Percentiles rank a stretch among this genome's conserved stretches.
Conservation (phyloP, 345 rosid genomes). For the Camelina laxa region DNA sequence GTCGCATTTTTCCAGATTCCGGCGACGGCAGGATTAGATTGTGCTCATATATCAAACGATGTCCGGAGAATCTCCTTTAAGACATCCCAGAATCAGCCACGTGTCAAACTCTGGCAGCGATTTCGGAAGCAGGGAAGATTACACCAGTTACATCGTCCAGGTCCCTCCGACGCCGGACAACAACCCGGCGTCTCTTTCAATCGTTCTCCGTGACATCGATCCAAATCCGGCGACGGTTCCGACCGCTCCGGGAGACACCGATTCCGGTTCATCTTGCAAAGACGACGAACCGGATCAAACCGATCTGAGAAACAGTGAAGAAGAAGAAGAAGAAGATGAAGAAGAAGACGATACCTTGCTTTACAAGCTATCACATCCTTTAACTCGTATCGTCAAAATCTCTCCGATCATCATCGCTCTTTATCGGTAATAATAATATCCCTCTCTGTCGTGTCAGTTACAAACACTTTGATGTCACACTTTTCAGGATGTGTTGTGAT, state of each 20-base stretch:
- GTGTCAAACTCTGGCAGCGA: slow-evolving; percentile 55
- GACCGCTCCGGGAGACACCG: slow-evolving; percentile 28
- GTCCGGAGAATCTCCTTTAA: slow-evolving; percentile 44
- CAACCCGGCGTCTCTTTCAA: slow-evolving; percentile 46
- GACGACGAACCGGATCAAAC: slow-evolving; percentile 32
- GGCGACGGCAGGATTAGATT: slow-evolving; percentile 1
- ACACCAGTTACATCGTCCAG: slow-evolving; percentile 52
- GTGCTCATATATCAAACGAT: slow-evolving; percentile 31
- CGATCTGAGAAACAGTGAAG: slow-evolving; percentile 44
- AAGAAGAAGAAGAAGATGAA: slow-evolving; percentile 26
- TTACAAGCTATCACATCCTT: slow-evolving; percentile 27
- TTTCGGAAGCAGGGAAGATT: slow-evolving; percentile 45
- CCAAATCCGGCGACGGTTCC: slow-evolving; percentile 43
- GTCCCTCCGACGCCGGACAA: slow-evolving; percentile 77
- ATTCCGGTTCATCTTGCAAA: slow-evolving; percentile 50
- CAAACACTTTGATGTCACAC: slow-evolving; percentile 26
- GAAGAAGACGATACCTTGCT: slow-evolving; percentile 41
- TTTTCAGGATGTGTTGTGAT: neutral
- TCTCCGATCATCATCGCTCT: slow-evolving; percentile 31
- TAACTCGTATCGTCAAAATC: slow-evolving; percentile 47
- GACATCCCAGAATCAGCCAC: slow-evolving; percentile 51
- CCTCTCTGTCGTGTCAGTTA: slow-evolving; percentile 34
- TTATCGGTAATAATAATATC: slow-evolving; percentile 14
- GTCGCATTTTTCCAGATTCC: slow-evolving; percentile 18
- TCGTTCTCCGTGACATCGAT: slow-evolving; percentile 22